phyloP scores from a whole-genome alignment of 306 rosid species.

The Citrullus mucosospermus region DNA sequence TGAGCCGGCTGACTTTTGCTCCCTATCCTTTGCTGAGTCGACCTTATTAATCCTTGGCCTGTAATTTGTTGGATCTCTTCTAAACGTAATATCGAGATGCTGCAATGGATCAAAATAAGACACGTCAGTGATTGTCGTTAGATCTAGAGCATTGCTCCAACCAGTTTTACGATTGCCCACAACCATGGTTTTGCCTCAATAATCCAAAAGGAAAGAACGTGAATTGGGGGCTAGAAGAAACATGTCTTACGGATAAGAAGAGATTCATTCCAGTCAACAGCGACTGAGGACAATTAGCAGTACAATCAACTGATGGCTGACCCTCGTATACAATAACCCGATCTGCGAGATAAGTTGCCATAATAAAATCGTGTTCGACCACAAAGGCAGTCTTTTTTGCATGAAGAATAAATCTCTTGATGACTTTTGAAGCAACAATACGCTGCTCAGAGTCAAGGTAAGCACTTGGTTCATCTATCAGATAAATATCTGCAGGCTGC shows the following conservation, averaged over 20 bases:
- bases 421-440: conserved; percentile 90
- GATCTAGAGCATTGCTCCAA: background rate
- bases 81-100: conserved; percentile 91
- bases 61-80: conserved; percentile 88
- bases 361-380: conserved; percentile 93
- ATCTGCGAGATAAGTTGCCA: conserved; percentile 98
- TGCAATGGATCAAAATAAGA: conserved; percentile 19
- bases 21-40: conserved; percentile 85
- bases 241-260: conserved; percentile 78
- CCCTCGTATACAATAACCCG: conserved; percentile 96
- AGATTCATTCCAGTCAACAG: conserved; percentile 94
- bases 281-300: conserved; percentile 83
- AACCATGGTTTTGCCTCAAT: background rate
- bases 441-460: conserved; percentile 98
- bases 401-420: conserved; percentile 92
- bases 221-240: background rate
- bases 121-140: background rate
- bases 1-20: conserved; percentile 82
- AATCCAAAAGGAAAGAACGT: background rate
- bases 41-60: conserved; percentile 92
- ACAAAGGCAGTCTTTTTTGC: conserved; percentile 96
- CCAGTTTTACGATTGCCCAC: background rate
- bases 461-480: conserved; percentile 96
- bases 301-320: conserved; percentile 70
- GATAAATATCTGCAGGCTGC: conserved; percentile 98